Evolutionary conservation across 2,329 filamentous ascomycete species (phyloP), one percentile per base, ranked within the genome.

Genomic region (Phoma herbarum): DNA sequence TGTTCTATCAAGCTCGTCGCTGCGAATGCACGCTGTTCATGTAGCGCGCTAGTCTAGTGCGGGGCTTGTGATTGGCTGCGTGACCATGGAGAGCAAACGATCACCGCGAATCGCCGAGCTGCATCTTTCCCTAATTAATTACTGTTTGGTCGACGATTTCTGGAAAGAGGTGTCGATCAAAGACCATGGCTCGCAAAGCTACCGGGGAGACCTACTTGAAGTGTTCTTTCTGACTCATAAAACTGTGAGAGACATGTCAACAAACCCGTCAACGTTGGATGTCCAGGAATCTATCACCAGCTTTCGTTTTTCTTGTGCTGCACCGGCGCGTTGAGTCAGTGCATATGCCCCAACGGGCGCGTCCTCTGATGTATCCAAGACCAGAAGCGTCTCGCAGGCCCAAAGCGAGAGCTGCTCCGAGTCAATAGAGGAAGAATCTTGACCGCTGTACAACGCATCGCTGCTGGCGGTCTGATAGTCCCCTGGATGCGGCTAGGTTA

Each of bases 391-490:
- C 26, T 28, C 4, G 12, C 31, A 16, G 28, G 8, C 28, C 12
- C 5, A 7, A 11, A 29, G 10, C 28, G 28, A 29, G 12, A 10
- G 31, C 12, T 33, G 14, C 14, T 33, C 18, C 18, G 18, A 39
- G 35, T 39, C 35, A 39, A 20, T 39, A 11, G 4, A 12, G 18
- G 25, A 22, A 29, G 25, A 57, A 28, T 25, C 54, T 50, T 58
- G 55, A 52, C 55, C 50, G 56, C 50, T 42, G 56, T 31, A 46
- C 56, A 43, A n/a, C 23, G 41, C 39, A 44, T 25, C 9, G 23
- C 8, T 31, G 35, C n/a, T 35, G 57, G 57, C 51, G 52, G 51
- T 60, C 57, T 60, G 57, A 52, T 52, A 52, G 57, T 35, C 41
- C 8, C 39, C 57, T 33, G 14, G 11, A 39, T 41, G n/a, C 14